Conservation (phyloP, 2,329 filamentous ascomycete genomes). For the Colletotrichum destructivum region DNA sequence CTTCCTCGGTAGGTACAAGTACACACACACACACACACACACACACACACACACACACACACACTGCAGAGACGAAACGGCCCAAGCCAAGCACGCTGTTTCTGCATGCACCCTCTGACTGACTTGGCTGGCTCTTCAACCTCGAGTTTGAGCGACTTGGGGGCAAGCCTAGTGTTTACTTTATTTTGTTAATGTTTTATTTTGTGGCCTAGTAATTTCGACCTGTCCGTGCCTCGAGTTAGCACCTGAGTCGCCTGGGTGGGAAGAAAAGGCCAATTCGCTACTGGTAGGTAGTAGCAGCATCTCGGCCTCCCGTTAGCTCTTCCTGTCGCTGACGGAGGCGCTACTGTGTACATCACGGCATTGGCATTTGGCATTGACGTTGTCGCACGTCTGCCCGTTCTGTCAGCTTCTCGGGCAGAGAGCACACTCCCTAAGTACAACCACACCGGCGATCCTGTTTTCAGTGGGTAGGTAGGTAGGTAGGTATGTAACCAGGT, state of each 20-base stretch:
- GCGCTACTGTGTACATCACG: slow-evolving; percentile 16
- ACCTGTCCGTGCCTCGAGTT: not conserved
- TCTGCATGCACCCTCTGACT: slow-evolving; percentile 27
- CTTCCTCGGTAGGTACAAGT: no score
- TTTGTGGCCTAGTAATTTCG: not conserved
- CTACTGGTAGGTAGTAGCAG: not conserved
- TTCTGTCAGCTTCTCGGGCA: not conserved
- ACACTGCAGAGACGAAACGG: slow-evolving; percentile 34
- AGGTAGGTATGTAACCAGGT: not conserved
- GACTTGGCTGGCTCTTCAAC: not conserved
- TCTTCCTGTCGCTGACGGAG: slow-evolving; percentile 16
- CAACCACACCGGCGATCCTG: not conserved
- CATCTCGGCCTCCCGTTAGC: not conserved
- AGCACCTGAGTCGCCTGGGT: not conserved
- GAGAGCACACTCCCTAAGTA: not conserved
- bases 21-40: no score
- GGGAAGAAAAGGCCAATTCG: slow-evolving; percentile 12
- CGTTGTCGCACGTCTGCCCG: slow-evolving; percentile 18
- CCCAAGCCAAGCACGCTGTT: slow-evolving; percentile 33
- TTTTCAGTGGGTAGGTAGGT: not conserved
- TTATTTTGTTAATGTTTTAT: no score
- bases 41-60: no score
- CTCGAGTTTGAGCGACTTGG: no score
- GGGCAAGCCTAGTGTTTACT: no score
- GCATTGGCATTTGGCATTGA: slow-evolving; percentile 28